Evolutionary conservation across 2,329 filamentous ascomycete genomes (phyloP).

Genomic region (Apiospora pterosperma): DNA sequence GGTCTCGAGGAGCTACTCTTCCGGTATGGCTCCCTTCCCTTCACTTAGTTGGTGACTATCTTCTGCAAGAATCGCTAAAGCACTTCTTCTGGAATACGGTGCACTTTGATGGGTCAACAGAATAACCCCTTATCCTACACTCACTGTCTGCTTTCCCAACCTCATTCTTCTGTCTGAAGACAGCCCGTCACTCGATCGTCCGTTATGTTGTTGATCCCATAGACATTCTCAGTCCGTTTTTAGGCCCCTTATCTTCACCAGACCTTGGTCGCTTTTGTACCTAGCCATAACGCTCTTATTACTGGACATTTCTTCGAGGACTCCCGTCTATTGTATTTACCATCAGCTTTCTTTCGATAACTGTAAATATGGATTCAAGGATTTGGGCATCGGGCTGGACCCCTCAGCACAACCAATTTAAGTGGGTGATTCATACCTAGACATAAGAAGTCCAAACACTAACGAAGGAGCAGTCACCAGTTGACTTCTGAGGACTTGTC

Average conservation of each 20-base stretch:
- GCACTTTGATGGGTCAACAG: not conserved
- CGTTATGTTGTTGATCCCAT: not conserved
- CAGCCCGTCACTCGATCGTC: not conserved
- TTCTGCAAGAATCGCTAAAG: not conserved
- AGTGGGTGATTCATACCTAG: not conserved
- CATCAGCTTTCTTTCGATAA: not conserved
- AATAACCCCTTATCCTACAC: not conserved
- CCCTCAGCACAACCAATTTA: not conserved
- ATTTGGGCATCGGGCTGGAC: not conserved
- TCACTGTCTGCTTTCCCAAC: not conserved
- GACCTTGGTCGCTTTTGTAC: not conserved
- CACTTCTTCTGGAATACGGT: not conserved
- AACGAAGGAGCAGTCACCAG: not conserved
- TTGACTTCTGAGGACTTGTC: not conserved
- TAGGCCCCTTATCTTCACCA: not conserved
- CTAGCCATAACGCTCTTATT: not conserved
- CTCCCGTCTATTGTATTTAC: not conserved
- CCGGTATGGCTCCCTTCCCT: not conserved
- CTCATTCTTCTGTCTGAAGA: not conserved
- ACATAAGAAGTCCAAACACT: not conserved
- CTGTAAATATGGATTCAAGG: not conserved
- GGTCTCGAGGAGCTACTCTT: not conserved
- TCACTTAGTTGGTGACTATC: not conserved
- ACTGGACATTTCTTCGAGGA: not conserved
- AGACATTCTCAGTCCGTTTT: not conserved